Conservation (phyloP, 306 rosid species). For the Lotus japonicus region DNA sequence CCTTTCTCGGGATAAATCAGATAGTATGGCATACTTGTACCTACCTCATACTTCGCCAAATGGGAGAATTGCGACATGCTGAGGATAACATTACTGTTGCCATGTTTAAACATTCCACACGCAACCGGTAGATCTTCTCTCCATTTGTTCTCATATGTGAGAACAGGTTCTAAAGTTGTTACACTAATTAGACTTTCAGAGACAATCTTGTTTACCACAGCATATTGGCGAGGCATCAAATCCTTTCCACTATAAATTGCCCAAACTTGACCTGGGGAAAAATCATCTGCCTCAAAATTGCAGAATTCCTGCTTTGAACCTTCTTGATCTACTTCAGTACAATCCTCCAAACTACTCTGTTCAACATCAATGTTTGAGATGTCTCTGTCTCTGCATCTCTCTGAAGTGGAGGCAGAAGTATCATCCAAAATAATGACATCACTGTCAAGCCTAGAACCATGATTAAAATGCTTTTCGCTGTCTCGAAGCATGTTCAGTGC, state of each 20-base stretch:
- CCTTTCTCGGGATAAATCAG: conserved; percentile 17
- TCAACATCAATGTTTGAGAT: not conserved
- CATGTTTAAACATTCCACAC: conserved; percentile 11
- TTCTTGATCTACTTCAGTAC: not conserved
- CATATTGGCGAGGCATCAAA: not conserved
- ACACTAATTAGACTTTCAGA: not conserved
- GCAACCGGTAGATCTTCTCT: not conserved
- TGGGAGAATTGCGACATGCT: conserved; percentile 7
- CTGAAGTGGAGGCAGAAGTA: not conserved
- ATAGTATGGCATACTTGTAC: not conserved
- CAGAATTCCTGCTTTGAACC: no score
- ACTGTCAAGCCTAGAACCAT: not conserved
- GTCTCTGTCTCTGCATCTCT: not conserved
- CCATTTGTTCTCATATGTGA: not conserved
- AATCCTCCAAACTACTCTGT: not conserved
- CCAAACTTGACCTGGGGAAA: conserved; percentile 17
- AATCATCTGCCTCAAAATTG: not conserved
- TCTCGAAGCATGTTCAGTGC: not conserved
- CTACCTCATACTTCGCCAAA: not conserved
- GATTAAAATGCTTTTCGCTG: not conserved
- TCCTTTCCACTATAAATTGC: conserved; percentile 1
- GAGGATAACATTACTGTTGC: not conserved
- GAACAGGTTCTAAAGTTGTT: conserved; percentile 4
- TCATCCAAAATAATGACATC: not conserved
- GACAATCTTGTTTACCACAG: not conserved